A percentile compares a stretch with the other conserved stretches of the same genome.
Conservation (phyloP, 2,329 filamentous ascomycete genomes). For the Fusarium guadeloupense region DNA sequence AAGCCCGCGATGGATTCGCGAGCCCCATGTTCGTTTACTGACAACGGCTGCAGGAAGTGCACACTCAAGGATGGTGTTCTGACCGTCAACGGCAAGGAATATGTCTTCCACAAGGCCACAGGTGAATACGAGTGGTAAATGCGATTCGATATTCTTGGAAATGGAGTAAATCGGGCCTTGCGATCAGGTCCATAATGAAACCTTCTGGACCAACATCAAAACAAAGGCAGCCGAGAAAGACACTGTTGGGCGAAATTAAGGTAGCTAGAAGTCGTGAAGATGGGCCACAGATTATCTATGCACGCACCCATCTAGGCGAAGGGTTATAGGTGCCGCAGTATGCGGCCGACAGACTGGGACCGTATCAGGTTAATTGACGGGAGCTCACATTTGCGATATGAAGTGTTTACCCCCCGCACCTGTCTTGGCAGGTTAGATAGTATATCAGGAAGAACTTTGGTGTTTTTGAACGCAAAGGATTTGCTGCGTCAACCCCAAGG, state of each 20-base stretch:
- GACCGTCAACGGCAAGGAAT: slow-evolving; percentile 92
- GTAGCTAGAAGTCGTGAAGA: slow-evolving; percentile 6
- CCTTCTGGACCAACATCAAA: slow-evolving; percentile 16
- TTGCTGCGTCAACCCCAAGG: slow-evolving; percentile 1
- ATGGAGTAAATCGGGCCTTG: slow-evolving; percentile 4
- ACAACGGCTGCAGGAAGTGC: slow-evolving; percentile 76
- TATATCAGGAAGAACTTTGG: slow-evolving; percentile 19
- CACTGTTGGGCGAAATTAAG: neutral
- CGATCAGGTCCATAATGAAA: neutral
- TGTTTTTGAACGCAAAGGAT: slow-evolving; percentile 4
- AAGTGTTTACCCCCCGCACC: slow-evolving; percentile 4
- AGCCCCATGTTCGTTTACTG: slow-evolving; percentile 16
- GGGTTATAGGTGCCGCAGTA: slow-evolving; percentile 28
- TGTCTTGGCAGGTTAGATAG: slow-evolving; percentile 16
- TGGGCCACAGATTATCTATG: slow-evolving; percentile 17
- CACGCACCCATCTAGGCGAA: slow-evolving; percentile 19
- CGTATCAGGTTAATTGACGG: slow-evolving; percentile 21
- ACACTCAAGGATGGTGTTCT: slow-evolving; percentile 96
- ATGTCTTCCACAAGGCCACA: slow-evolving; percentile 96
- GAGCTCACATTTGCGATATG: slow-evolving; percentile 12
- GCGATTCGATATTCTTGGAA: neutral
- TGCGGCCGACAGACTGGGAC: slow-evolving; percentile 40
- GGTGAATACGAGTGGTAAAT: slow-evolving; percentile 96
- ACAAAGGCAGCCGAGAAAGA: slow-evolving; percentile 8
- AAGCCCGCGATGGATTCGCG: neutral